Conservation (phyloP, 495 filamentous ascomycete genomes). For the Hypoxylon lienhwacheense region DNA sequence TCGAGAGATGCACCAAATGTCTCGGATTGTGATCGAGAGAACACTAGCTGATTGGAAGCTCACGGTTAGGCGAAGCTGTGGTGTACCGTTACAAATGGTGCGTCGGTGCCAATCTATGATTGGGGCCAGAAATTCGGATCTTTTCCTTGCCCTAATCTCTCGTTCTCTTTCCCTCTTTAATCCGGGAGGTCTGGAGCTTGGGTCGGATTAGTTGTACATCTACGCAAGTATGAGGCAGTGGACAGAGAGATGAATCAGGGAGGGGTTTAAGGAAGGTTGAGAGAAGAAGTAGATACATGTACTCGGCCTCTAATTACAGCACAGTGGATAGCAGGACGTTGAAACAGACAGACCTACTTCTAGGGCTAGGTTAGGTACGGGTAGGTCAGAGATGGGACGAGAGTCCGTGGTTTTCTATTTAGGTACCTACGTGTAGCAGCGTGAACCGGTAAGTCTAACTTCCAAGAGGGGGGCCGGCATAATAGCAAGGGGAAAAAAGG, state of each 20-base stretch:
- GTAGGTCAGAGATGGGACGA: not conserved
- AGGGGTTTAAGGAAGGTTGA: not conserved
- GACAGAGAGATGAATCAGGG: not conserved
- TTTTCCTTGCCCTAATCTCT: conserved; percentile 1
- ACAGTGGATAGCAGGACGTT: not conserved
- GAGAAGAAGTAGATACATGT: not conserved
- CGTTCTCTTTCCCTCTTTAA: not conserved
- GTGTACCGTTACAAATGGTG: conserved; percentile 25
- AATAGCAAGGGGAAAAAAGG: conserved; percentile 8
- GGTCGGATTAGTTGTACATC: conserved; percentile 10
- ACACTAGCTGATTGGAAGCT: conserved; percentile 32
- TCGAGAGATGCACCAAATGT: conserved; percentile 27
- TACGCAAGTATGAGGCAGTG: too few species aligned
- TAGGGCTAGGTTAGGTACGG: not conserved
- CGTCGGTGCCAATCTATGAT: conserved; percentile 18
- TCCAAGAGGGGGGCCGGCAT: conserved; percentile 9
- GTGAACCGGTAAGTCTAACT: conserved; percentile 9
- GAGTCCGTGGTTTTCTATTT: not conserved
- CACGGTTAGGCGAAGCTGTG: conserved; percentile 27
- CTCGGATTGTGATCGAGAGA: conserved; percentile 30
- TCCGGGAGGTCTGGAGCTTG: conserved; percentile 8
- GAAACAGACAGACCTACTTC: not conserved
- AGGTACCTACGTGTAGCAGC: conserved; percentile 10
- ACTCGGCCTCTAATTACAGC: not conserved
- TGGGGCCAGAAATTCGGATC: conserved; percentile 17